phyloP scores from a whole-genome alignment of 1,284 basidiomycete species.

The Melampsora americana region DNA sequence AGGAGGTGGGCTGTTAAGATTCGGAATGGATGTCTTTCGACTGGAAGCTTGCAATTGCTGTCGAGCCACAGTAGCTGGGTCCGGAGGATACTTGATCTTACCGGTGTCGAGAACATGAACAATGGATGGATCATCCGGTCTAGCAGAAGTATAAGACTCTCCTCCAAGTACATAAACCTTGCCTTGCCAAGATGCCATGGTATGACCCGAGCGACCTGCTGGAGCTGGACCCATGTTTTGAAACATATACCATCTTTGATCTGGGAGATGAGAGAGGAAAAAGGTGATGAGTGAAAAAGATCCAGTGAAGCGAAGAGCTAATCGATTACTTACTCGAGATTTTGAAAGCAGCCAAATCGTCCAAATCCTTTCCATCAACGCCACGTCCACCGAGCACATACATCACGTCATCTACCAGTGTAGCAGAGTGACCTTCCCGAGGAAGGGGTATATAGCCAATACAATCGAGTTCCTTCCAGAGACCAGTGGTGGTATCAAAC shows the following conservation, averaged over 20 bases:
- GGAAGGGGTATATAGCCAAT: constrained; percentile 97
- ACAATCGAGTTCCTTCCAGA: constrained; percentile 90
- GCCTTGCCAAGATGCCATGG: constrained; percentile 83
- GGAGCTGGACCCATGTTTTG: constrained; percentile 98
- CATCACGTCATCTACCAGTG: constrained; percentile 94
- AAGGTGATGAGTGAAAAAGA: neutral
- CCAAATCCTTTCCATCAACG: constrained; percentile 92
- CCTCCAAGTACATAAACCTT: constrained; percentile 91
- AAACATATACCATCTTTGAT: constrained; percentile 91
- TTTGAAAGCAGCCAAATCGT: constrained; percentile 94
- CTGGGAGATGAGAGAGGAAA: constrained; percentile 57
- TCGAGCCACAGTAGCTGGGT: constrained; percentile 57
- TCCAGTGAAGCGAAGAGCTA: constrained; percentile 6
- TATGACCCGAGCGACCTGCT: constrained; percentile 84
- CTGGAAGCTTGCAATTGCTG: constrained; percentile 46
- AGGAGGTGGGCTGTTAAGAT: constrained; percentile 44
- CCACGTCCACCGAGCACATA: constrained; percentile 97
- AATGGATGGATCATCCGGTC: constrained; percentile 70
- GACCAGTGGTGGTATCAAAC: constrained; percentile 76
- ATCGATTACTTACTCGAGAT: constrained; percentile 70
- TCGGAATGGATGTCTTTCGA: constrained; percentile 51
- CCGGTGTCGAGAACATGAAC: constrained; percentile 91
- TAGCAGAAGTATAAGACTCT: constrained; percentile 68
- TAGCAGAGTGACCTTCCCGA: constrained; percentile 92
- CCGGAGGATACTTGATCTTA: constrained; percentile 91